phyloP scores from a whole-genome alignment of 306 rosid genomes.

The Begonia masoniana region DNA sequence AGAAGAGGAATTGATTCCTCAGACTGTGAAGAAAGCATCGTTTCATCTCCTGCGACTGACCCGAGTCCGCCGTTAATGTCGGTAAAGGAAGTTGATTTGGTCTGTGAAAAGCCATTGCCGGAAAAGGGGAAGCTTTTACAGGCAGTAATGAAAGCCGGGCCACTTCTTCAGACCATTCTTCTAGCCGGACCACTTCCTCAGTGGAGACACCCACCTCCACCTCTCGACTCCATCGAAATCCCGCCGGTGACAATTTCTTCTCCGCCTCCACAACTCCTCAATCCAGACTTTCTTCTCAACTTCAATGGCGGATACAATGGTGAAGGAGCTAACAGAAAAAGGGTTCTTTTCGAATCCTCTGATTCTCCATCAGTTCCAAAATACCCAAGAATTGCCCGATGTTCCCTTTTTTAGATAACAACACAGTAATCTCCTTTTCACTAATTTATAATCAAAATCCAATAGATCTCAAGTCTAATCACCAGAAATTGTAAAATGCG shows the following conservation, averaged over 20 bases:
- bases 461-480: background rate
- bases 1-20: slow-evolving; percentile 74
- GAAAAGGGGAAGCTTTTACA: slow-evolving; percentile 93
- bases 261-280: slow-evolving; percentile 26
- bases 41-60: slow-evolving; percentile 71
- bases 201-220: slow-evolving; percentile 99
- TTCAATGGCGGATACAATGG: slow-evolving; percentile 8
- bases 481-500: background rate
- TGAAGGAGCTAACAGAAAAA: slow-evolving; percentile 50
- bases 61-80: slow-evolving; percentile 20
- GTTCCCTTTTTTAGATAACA: slow-evolving; percentile 28
- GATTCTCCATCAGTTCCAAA: slow-evolving; percentile 54
- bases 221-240: slow-evolving; percentile 75
- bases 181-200: slow-evolving; percentile 97
- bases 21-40: slow-evolving; percentile 98
- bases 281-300: slow-evolving; percentile 34
- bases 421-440: background rate
- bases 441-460: background rate
- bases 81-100: slow-evolving; percentile 22
- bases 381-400: slow-evolving; percentile 51
- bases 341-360: slow-evolving; percentile 47
- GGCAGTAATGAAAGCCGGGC: slow-evolving; percentile 98
- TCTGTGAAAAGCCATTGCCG: slow-evolving; percentile 60
- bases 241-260: slow-evolving; percentile 87
- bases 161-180: slow-evolving; percentile 75